Percentiles rank a stretch among this genome's conserved stretches.
These are phyloP conservation scores for Dictyophora rubrovolvata DNA, from an alignment of 768 basidiomycete species.

Conservation along the genomic window DNA sequence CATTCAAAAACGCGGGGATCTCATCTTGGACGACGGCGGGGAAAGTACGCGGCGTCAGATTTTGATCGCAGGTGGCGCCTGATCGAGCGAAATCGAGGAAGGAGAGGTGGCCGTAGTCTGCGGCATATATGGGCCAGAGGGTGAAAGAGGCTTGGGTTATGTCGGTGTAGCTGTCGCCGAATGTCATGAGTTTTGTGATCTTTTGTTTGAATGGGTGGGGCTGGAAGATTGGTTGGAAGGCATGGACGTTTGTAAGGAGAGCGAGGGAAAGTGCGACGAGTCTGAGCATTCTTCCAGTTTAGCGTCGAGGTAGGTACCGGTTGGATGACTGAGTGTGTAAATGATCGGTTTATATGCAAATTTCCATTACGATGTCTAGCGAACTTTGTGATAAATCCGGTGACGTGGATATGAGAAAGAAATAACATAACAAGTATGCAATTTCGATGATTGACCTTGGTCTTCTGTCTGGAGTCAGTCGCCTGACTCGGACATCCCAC, in stretches of 20 bases:
- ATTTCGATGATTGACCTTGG: too few species aligned
- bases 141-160: slow-evolving; percentile 24
- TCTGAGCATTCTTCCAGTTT: too few species aligned
- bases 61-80: slow-evolving; percentile 39
- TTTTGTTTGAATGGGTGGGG: neutral
- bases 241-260: neutral
- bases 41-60: slow-evolving; percentile 21
- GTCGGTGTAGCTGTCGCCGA: slow-evolving; percentile 61
- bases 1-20: slow-evolving; percentile 29
- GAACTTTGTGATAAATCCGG: too few species aligned
- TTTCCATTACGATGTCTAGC: too few species aligned
- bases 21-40: slow-evolving; percentile 50
- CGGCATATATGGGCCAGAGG: slow-evolving; percentile 50
- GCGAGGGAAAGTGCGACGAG: too few species aligned
- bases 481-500: too few species aligned
- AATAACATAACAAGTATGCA: too few species aligned
- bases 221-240: neutral
- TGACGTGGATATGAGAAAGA: too few species aligned
- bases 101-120: slow-evolving; percentile 40
- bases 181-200: slow-evolving; percentile 56
- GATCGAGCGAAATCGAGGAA: slow-evolving; percentile 50
- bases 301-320: too few species aligned
- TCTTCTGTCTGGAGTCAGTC: too few species aligned
- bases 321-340: too few species aligned
- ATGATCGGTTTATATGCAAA: too few species aligned